Conservation (phyloP, 1,139 yeast genomes). For the Eremothecium gossypii region DNA sequence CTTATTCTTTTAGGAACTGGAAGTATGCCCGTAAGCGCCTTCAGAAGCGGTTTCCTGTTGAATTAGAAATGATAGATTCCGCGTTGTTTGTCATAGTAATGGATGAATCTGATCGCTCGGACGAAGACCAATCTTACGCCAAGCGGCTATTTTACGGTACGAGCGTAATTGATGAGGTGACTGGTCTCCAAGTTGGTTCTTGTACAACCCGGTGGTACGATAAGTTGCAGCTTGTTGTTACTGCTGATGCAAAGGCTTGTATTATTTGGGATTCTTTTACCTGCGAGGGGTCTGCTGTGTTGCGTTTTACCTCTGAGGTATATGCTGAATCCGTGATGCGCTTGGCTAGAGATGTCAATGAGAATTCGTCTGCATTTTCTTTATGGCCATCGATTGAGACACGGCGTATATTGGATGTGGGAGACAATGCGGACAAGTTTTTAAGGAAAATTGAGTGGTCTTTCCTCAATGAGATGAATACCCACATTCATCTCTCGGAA, state of each 20-base stretch:
- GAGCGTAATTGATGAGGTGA: constrained; percentile 40
- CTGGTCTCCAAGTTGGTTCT: constrained; percentile 61
- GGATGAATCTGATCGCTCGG: constrained; percentile 43
- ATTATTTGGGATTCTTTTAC: constrained; percentile 68
- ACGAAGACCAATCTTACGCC: constrained; percentile 42
- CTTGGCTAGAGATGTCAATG: constrained; percentile 62
- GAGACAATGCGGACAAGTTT: constrained; percentile 30
- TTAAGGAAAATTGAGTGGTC: constrained; percentile 39
- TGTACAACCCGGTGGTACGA: constrained; percentile 78
- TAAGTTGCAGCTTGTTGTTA: constrained; percentile 59
- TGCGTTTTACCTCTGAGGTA: constrained; percentile 64
- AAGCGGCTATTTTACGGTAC: constrained; percentile 57
- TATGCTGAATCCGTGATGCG: constrained; percentile 67
- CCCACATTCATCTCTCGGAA: constrained; percentile 54
- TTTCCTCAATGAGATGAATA: constrained; percentile 39
- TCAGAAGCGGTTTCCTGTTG: constrained; percentile 39
- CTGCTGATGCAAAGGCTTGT: constrained; percentile 65
- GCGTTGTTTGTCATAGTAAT: constrained; percentile 62
- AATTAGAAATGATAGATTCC: constrained; percentile 44
- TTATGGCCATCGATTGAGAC: constrained; percentile 40
- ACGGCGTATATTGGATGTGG: constrained; percentile 25
- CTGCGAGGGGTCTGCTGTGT: constrained; percentile 71
- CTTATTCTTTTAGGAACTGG: constrained; percentile 60
- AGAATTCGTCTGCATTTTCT: constrained; percentile 49
- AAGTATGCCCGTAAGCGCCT: constrained; percentile 40